Conservation (phyloP, 164 flowering plant species). For the Nelumbo lutea region DNA sequence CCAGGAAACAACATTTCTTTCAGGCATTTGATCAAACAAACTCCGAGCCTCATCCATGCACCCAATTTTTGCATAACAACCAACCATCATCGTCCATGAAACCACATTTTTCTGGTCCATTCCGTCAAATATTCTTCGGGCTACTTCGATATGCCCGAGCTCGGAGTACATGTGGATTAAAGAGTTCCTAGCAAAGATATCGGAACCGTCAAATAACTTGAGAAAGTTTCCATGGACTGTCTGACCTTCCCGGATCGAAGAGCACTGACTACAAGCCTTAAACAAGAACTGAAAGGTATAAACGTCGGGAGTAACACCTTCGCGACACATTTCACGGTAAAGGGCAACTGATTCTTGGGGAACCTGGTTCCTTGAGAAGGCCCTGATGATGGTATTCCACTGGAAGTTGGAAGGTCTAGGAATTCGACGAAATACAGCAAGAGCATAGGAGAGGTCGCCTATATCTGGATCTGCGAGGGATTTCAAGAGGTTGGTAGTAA, state of each 20-base stretch:
- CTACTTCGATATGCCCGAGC: constrained; percentile 9
- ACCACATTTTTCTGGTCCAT: constrained; percentile 18
- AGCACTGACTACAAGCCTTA: constrained; percentile 14
- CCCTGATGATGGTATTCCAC: constrained; percentile 20
- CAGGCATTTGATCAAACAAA: constrained; percentile 22
- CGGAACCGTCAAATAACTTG: not conserved
- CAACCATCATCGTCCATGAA: constrained; percentile 15
- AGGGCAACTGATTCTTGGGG: constrained; percentile 9
- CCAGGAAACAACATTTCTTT: constrained; percentile 18
- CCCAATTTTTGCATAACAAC: constrained; percentile 16
- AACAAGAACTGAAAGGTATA: constrained; percentile 18
- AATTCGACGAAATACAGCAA: constrained; percentile 9
- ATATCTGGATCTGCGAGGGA: constrained; percentile 4
- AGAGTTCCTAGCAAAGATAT: constrained; percentile 9
- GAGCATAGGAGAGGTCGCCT: constrained; percentile 6
- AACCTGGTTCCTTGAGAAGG: constrained; percentile 4
- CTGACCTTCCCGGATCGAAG: constrained; percentile 2
- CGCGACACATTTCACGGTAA: constrained; percentile 13
- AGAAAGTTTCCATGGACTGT: constrained; percentile 10
- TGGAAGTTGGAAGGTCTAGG: constrained; percentile 10
- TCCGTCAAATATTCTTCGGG: constrained; percentile 12
- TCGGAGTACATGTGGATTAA: constrained; percentile 18
- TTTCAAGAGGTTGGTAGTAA: not conserved
- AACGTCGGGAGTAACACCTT: constrained; percentile 1
- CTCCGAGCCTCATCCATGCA: constrained; percentile 11